These are phyloP conservation scores for Lotmaria passim DNA, from an alignment of 208 protist species.

Conservation along the genomic window DNA sequence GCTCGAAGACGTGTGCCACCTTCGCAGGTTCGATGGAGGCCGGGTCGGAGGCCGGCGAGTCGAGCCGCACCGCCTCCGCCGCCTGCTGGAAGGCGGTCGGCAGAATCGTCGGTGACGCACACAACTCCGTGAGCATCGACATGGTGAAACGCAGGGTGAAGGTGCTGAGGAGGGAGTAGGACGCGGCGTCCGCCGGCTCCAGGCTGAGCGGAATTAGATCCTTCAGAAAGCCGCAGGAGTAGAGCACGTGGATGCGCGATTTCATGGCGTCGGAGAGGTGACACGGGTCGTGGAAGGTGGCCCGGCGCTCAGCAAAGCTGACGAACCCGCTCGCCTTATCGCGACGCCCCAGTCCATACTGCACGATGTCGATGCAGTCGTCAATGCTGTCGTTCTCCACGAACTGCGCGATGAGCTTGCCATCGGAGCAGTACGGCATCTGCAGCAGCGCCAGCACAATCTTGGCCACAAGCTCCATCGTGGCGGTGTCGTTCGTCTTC, in stretches of 20 bases:
- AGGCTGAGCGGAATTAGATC: conserved; percentile 78
- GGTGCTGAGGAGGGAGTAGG: conserved; percentile 56
- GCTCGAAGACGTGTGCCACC: conserved; percentile 38
- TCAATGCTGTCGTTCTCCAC: conserved; percentile 71
- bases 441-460: conserved; percentile 64
- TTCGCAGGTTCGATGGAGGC: conserved; percentile 17
- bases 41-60: conserved; percentile 6
- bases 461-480: conserved; percentile 46
- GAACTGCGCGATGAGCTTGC: conserved; percentile 73
- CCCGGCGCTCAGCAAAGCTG: conserved; percentile 62
- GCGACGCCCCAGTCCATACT: conserved; percentile 69
- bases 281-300: conserved; percentile 76
- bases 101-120: conserved; percentile 38
- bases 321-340: conserved; percentile 70
- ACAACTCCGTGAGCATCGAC: conserved; percentile 67
- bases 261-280: conserved; percentile 53
- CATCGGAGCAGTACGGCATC: conserved; percentile 73
- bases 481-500: conserved; percentile 34
- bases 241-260: conserved; percentile 69
- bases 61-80: conserved; percentile 18
- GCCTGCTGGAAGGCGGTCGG: conserved; percentile 41
- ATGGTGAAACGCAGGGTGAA: conserved; percentile 66
- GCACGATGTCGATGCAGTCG: conserved; percentile 78
- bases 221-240: conserved; percentile 68
- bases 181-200: conserved; percentile 67